A percentile compares a stretch with the other conserved stretches of the same genome.
Evolutionary conservation across 164 flowering plant genomes (phyloP).

Genomic region (Nymphaea thermarum): DNA sequence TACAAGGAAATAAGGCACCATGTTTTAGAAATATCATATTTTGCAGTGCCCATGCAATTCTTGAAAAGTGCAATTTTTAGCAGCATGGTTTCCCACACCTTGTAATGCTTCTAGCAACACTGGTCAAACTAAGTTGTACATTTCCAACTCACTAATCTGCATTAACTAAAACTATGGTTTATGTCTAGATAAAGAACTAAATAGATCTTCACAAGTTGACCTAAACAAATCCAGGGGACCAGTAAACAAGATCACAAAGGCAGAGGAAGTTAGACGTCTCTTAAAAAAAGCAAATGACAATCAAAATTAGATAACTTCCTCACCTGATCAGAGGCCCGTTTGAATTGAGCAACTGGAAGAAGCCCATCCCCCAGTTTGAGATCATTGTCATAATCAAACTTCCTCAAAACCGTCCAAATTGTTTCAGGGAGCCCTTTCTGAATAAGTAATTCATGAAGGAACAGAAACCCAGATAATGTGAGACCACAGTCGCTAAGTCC

Average conservation of each 20-base stretch:
- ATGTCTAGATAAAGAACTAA: too few species aligned
- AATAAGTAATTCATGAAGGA: slow-evolving; percentile 91
- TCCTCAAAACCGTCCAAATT: slow-evolving; percentile 96
- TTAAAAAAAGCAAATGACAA: not conserved
- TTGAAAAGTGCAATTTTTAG: too few species aligned
- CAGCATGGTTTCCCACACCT: too few species aligned
- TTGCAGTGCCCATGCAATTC: too few species aligned
- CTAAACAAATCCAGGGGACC: too few species aligned
- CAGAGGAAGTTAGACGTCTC: not conserved
- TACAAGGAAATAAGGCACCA: too few species aligned
- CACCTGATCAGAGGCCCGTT: slow-evolving; percentile 86
- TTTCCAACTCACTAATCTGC: too few species aligned
- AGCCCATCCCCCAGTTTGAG: slow-evolving; percentile 66
- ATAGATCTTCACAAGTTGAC: too few species aligned
- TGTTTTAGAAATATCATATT: too few species aligned
- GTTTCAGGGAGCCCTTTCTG: slow-evolving; percentile 97
- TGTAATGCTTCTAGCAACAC: too few species aligned
- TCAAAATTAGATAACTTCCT: not conserved
- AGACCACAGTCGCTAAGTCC: slow-evolving; percentile 89
- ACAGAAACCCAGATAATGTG: slow-evolving; percentile 84
- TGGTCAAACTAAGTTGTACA: too few species aligned
- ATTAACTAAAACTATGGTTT: too few species aligned
- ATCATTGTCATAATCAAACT: slow-evolving; percentile 91
- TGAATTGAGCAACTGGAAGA: slow-evolving; percentile 40
- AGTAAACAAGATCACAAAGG: not conserved